Evolutionary conservation across 805 yeast genomes (phyloP).

Genomic region (Yamadazyma kitorensis): DNA sequence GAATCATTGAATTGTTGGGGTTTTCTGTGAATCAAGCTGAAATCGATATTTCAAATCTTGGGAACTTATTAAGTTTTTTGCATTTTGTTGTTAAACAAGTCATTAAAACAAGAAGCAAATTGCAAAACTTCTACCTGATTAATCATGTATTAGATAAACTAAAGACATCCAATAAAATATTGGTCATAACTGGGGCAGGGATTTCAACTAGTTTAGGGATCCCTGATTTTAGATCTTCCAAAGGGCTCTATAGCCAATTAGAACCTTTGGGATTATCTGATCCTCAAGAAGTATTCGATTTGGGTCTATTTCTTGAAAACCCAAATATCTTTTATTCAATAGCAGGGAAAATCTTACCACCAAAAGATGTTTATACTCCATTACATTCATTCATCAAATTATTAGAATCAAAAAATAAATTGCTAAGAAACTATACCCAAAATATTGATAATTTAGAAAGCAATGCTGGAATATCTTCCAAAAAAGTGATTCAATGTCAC

Average conservation of each 20-base stretch:
- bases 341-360: conserved; percentile 45
- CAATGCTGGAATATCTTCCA: conserved; percentile 51
- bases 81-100: conserved; percentile 68
- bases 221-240: conserved; percentile 44
- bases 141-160: conserved; percentile 58
- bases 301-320: conserved; percentile 33
- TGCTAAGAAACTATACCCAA: conserved; percentile 43
- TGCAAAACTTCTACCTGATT: conserved; percentile 52
- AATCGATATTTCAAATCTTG: conserved; percentile 20
- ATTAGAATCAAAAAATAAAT: conserved; percentile 35
- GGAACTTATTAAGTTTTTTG: conserved; percentile 32
- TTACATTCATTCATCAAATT: conserved; percentile 36
- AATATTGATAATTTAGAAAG: conserved; percentile 46
- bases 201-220: conserved; percentile 44
- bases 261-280: conserved; percentile 45
- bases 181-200: conserved; percentile 46
- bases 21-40: conserved; percentile 33
- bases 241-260: conserved; percentile 62
- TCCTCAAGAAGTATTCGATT: conserved; percentile 45
- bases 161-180: conserved; percentile 42
- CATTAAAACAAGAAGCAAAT: conserved; percentile 50
- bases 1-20: conserved; percentile 62
- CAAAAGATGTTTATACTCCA: conserved; percentile 34
- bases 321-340: conserved; percentile 41
- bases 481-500: conserved; percentile 72